These are phyloP conservation scores for Penicillium hordei DNA, from an alignment of 2,329 filamentous ascomycete species.

Conservation along the genomic window DNA sequence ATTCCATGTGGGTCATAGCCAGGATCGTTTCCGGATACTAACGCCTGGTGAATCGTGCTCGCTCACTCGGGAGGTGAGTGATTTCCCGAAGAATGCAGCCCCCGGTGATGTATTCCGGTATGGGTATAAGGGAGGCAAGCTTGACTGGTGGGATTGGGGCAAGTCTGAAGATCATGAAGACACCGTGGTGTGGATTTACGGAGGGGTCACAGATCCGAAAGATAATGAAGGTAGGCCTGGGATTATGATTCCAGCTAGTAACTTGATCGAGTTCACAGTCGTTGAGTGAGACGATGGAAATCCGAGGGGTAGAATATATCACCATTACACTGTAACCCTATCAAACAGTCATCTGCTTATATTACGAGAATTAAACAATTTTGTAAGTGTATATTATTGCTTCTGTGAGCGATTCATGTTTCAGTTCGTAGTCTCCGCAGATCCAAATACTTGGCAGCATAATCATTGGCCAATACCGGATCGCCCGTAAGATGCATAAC, in stretches of 20 bases:
- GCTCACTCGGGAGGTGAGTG: no score
- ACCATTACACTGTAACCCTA: background rate
- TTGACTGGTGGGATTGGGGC: no score
- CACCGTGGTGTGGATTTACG: no score
- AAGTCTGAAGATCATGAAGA: no score
- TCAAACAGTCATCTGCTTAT: background rate
- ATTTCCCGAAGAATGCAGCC: no score
- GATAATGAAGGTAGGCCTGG: background rate
- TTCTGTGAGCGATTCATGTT: slow-evolving; percentile 8
- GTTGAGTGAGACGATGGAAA: background rate
- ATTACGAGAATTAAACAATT: background rate
- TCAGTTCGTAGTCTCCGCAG: slow-evolving; percentile 47
- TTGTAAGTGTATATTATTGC: background rate
- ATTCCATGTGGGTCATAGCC: no score
- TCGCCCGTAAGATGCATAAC: slow-evolving; percentile 72
- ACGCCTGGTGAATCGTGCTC: no score
- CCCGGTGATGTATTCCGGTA: no score
- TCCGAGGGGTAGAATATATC: background rate
- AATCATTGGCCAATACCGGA: slow-evolving; percentile 62
- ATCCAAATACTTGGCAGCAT: slow-evolving; percentile 64
- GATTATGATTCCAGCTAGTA: background rate
- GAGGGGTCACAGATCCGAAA: no score
- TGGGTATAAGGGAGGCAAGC: no score
- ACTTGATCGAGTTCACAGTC: background rate
- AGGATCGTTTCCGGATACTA: no score